A percentile compares a stretch with the other conserved stretches of the same genome.
These are phyloP conservation scores for Diaporthe sp. DNA, from an alignment of 2,329 filamentous ascomycete species.

Conservation along the genomic window DNA sequence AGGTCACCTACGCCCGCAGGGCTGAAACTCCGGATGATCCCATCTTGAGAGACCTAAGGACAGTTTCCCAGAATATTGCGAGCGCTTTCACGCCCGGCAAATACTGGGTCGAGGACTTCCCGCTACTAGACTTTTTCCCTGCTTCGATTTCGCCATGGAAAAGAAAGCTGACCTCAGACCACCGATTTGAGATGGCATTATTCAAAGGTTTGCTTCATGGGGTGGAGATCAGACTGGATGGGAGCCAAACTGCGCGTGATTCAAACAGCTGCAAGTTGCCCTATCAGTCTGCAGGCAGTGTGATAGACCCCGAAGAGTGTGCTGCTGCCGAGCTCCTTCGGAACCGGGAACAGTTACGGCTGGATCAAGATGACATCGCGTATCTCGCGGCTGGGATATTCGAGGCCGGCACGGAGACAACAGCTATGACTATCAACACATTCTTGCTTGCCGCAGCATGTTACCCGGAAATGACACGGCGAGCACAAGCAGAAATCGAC, in stretches of 20 bases:
- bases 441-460: conserved; percentile 31
- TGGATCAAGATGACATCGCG: conserved; percentile 19
- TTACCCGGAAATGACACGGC: neutral
- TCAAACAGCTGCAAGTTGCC: neutral
- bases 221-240: neutral
- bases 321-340: conserved; percentile 30
- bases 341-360: neutral
- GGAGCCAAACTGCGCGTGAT: too few relatives aligned
- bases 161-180: conserved; percentile 23
- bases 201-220: conserved; percentile 22
- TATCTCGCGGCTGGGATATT: conserved; percentile 34
- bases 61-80: conserved; percentile 27
- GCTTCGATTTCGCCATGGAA: conserved; percentile 28
- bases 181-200: conserved; percentile 20
- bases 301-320: conserved; percentile 17
- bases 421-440: conserved; percentile 33
- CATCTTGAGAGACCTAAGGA: conserved; percentile 12
- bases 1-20: conserved; percentile 32
- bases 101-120: conserved; percentile 30
- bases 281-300: neutral
- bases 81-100: conserved; percentile 29
- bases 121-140: conserved; percentile 25
- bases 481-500: conserved; percentile 29
- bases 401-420: conserved; percentile 34
- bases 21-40: conserved; percentile 22